These are phyloP conservation scores for Acanthamoeba lenticulata DNA, from an alignment of 208 protist species.

Conservation along the genomic window DNA sequence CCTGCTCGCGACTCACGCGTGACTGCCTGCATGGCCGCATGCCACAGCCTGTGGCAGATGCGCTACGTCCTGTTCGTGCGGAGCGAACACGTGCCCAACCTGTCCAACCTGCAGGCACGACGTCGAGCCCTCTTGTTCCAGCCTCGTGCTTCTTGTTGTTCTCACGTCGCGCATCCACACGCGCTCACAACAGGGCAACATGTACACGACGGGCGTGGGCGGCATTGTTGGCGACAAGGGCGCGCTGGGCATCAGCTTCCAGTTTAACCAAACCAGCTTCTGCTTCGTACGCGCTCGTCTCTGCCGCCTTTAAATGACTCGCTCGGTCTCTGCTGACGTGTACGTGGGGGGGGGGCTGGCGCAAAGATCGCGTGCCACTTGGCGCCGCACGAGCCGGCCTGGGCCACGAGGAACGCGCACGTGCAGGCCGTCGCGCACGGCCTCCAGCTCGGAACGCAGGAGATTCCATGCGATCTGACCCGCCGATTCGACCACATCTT, in stretches of 20 bases:
- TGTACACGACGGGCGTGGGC: conserved; percentile 60
- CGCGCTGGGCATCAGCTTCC: conserved; percentile 72
- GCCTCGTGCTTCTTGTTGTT: too few relatives aligned
- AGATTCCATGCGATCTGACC: conserved; percentile 55
- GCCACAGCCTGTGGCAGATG: conserved; percentile 61
- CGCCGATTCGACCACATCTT: conserved; percentile 74
- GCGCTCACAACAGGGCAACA: conserved; percentile 14
- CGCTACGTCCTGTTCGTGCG: conserved; percentile 45
- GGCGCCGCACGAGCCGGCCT: conserved; percentile 8
- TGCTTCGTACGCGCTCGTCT: conserved; percentile 28
- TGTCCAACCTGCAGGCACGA: conserved; percentile 15
- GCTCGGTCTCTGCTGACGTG: neutral
- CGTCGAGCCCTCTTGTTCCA: neutral
- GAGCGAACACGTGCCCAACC: neutral
- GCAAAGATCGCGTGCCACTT: conserved; percentile 54
- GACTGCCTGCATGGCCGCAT: too few relatives aligned
- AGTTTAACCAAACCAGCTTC: conserved; percentile 64
- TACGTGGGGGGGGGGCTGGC: neutral
- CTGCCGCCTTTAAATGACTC: neutral
- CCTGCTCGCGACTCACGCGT: too few relatives aligned
- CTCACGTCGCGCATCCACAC: neutral
- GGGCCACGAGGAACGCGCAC: neutral
- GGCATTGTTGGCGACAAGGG: conserved; percentile 80
- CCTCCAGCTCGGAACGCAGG: conserved; percentile 43
- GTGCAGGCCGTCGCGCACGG: neutral